A percentile compares a stretch with the other conserved stretches of the same genome.
phyloP scores from a whole-genome alignment of 345 rosid species.

The Theobroma cacao region DNA sequence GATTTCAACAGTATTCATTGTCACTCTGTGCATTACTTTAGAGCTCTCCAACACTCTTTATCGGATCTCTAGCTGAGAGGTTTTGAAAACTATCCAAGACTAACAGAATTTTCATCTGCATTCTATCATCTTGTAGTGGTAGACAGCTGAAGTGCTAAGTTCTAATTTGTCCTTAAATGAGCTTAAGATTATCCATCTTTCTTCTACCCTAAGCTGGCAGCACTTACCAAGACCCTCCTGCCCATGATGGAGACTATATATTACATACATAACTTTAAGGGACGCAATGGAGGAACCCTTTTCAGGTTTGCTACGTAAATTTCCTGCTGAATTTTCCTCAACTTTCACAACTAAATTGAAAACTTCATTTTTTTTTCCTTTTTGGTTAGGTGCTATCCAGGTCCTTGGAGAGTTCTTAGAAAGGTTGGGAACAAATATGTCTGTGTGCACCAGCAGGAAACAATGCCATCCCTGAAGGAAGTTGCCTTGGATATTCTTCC shows the following conservation, averaged over 20 bases:
- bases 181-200: conserved; percentile 78
- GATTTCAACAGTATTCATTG: neutral
- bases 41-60: no score
- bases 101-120: neutral
- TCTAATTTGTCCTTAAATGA: conserved; percentile 25
- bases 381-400: conserved; percentile 72
- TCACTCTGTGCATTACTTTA: no score
- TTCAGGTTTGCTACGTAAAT: conserved; percentile 55
- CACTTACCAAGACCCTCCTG: conserved; percentile 67
- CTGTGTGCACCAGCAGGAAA: conserved; percentile 69
- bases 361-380: neutral
- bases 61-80: no score
- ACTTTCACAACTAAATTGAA: neutral
- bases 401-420: conserved; percentile 86
- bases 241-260: conserved; percentile 88
- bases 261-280: conserved; percentile 93
- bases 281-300: conserved; percentile 77
- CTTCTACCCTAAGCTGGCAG: conserved; percentile 91
- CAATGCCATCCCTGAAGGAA: conserved; percentile 91
- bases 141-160: neutral
- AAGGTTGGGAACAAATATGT: conserved; percentile 38
- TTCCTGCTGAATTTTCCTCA: neutral
- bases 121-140: neutral
- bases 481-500: conserved; percentile 85
- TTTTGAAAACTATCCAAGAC: no score